Percentiles rank a stretch among this genome's conserved stretches.
Conservation (phyloP, 371 early-diverging fungal genomes). For the Mortierella sp. region DNA sequence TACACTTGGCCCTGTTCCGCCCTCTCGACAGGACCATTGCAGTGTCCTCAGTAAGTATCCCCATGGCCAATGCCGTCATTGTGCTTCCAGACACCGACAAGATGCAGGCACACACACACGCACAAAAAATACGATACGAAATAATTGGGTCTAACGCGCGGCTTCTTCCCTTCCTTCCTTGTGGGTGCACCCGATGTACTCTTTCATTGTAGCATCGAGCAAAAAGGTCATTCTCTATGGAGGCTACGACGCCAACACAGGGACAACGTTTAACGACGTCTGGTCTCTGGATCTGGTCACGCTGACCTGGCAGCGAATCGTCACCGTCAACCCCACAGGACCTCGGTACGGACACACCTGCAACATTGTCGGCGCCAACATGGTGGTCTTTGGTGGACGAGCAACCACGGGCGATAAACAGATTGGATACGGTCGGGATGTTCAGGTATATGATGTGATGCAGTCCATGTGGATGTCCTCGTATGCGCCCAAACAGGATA, state of each 20-base stretch:
- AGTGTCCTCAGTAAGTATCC: constrained; percentile 45
- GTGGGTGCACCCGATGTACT: background rate
- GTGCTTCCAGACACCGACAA: background rate
- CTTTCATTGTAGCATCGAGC: constrained; percentile 22
- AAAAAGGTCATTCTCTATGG: constrained; percentile 46
- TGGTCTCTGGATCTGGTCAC: constrained; percentile 49
- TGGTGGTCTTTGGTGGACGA: constrained; percentile 44
- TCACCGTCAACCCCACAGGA: background rate
- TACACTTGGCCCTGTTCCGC: constrained; percentile 29
- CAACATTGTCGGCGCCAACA: constrained; percentile 50
- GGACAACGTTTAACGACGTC: constrained; percentile 19
- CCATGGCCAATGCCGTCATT: background rate
- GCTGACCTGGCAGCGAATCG: constrained; percentile 37
- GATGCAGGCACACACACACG: background rate
- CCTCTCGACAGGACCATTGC: constrained; percentile 44
- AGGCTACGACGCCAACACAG: constrained; percentile 28
- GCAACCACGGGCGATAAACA: background rate
- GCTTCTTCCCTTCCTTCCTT: background rate
- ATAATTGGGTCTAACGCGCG: background rate
- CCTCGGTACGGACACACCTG: constrained; percentile 37
- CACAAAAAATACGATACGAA: background rate
- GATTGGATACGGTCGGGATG: constrained; percentile 19
- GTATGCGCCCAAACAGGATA: constrained; percentile 35
- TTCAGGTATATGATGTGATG: constrained; percentile 45
- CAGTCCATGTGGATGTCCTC: constrained; percentile 17